Evolutionary conservation across 768 basidiomycete genomes (phyloP), one percentile per base, ranked within the genome.

Genomic region (Boletus vinaceobasis): DNA sequence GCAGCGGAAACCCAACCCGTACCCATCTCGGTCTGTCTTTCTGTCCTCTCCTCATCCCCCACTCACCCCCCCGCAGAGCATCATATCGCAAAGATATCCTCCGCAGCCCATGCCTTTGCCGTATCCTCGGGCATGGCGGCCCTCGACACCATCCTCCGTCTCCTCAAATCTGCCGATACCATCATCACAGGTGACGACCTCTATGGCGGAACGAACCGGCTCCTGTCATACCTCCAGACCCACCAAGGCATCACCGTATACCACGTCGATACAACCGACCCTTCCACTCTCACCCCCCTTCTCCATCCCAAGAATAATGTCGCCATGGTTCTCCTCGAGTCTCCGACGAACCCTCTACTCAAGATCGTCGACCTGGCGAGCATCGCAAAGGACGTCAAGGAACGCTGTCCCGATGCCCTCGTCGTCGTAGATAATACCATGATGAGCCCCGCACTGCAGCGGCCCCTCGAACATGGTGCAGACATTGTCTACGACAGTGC

Each of bases 61-160:
- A 1, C 52, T 63, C 46, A 61, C 14, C 44, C 9, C 44, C 27
- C 11, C 54, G 47, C 68, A 98, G 97, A 98, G 71, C 92, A 98
- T 61, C 97, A 98, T 69, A 80, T 99, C 44, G 96, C 96, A 54
- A 93, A 98, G 77, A 93, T 99, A 64, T 97, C 95, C 33, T 91
- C 90, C 29, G 93, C 95, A 7, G 77, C 78, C 5, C 86, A 96
- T 80, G 92, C 93, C 1, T 91, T 96, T 68, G 83, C 87, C 19
- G 92, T 99, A 5, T 91, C 93, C 6, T 98, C 96, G 5, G 97
- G 97, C 50, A 99, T 99, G 97, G 94, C 96, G 17, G 94, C 95
- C 3, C 81, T 98, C 39, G 97, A 99, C 72, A 84, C 93, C 49
- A 98, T 99, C 64, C 80, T 97, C 45, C 89, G 97, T 46, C 70